These are phyloP conservation scores for Casaregolazyma suthepensis DNA, from an alignment of 1,139 yeast genomes.

Conservation along the genomic window DNA sequence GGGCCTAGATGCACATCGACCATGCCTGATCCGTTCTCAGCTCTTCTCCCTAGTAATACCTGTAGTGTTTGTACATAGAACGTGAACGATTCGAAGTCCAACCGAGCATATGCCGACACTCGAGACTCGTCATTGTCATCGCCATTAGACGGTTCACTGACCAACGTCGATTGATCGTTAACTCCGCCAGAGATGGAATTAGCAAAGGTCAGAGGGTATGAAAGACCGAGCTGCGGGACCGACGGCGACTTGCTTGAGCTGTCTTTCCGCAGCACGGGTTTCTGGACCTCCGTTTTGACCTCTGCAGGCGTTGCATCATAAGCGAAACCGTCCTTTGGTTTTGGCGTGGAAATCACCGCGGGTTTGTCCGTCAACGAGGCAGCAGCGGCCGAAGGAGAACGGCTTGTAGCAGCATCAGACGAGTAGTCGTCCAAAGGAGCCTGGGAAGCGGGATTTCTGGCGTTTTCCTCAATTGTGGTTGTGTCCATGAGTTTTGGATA, in stretches of 20 bases:
- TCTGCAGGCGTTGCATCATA: constrained; percentile 10
- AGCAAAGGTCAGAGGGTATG: constrained; percentile 21
- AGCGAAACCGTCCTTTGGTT: not conserved
- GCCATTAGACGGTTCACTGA: constrained; percentile 8
- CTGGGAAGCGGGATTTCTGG: not conserved
- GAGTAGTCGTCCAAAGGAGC: not conserved
- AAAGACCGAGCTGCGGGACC: constrained; percentile 12
- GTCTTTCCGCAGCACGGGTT: constrained; percentile 10
- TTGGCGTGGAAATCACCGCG: not conserved
- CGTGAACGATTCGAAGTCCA: constrained; percentile 87
- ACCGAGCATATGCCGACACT: constrained; percentile 88
- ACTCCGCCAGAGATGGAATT: constrained; percentile 11
- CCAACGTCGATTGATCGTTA: constrained; percentile 4
- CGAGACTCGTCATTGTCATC: constrained; percentile 35
- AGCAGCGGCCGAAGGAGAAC: not conserved
- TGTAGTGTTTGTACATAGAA: constrained; percentile 95
- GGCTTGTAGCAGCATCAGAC: not conserved
- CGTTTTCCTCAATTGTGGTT: not conserved
- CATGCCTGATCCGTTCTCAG: constrained; percentile 59
- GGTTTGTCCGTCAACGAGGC: not conserved
- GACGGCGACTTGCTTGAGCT: constrained; percentile 13
- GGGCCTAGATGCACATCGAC: constrained; percentile 91
- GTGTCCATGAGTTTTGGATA: not conserved
- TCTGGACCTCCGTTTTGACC: constrained; percentile 13
- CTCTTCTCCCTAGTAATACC: constrained; percentile 82